Conservation (phyloP, 257 asterid genomes). For the Coffea eugenioides region DNA sequence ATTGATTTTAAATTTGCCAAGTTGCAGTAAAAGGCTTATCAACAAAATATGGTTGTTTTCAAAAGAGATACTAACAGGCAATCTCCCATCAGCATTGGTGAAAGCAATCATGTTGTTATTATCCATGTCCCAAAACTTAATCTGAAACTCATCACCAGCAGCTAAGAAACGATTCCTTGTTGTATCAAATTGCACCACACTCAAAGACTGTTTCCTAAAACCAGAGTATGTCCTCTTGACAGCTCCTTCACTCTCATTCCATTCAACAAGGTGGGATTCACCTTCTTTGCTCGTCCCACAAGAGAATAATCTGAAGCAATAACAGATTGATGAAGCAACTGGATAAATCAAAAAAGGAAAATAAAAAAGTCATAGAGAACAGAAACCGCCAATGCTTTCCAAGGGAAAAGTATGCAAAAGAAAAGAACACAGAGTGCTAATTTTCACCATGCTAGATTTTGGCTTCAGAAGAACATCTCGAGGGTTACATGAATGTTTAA, state of each 20-base stretch:
- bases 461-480: background rate
- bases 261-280: constrained; percentile 89
- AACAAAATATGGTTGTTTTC: too few relatives aligned
- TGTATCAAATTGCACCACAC: constrained; percentile 89
- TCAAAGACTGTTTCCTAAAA: constrained; percentile 80
- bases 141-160: constrained; percentile 90
- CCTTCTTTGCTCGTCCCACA: constrained; percentile 97
- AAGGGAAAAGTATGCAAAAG: background rate
- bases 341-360: background rate
- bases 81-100: too few relatives aligned
- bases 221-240: constrained; percentile 78
- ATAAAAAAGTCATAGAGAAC: background rate
- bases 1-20: too few relatives aligned
- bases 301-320: constrained; percentile 73
- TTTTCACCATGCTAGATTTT: background rate
- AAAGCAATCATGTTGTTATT: too few relatives aligned
- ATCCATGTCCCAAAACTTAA: too few relatives aligned
- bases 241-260: constrained; percentile 98
- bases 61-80: too few relatives aligned
- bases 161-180: constrained; percentile 85
- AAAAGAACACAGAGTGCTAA: background rate
- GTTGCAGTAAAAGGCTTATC: too few relatives aligned
- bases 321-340: constrained; percentile 6
- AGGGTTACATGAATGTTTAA: background rate
- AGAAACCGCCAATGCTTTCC: background rate